Base-by-base conservation (phyloP, 257 asterid species). In the Lavandula angustifolia region DNA sequence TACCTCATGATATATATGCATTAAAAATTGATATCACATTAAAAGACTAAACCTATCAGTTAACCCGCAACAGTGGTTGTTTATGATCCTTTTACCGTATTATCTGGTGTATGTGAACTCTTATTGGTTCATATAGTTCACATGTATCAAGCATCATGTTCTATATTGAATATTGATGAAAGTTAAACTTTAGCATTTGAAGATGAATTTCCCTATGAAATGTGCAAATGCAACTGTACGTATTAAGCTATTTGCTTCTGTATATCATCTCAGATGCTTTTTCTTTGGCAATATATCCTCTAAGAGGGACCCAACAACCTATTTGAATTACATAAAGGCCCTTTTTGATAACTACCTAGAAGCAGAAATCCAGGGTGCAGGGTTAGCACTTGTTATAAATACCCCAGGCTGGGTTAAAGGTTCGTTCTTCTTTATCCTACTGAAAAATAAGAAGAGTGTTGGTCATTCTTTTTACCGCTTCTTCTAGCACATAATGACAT, bases 401-500 rank as follows among this genome's bases (percentile, higher is more conserved):
- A 89, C 99, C 63, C 85, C 94, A 3, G 99, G 96, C 62, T 92
- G 99, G 99, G 97, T 92, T 41, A 92, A 92, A 88, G 99, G 97
- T 84, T 72, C 56, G 70, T 41, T 51, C 55, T 60, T 60, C 27
- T 32, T 35, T 43, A 48, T 31, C 49, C 54, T 52, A 22, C 48
- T 7, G 11, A 74, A 46, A 60, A 62, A 57, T 60, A 47, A 16
- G 43, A 47, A 9, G 27, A 22, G 27, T 22, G 27, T 2, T 29
- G 12, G 31, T n/a, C 53, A 22, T n/a, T 32, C 22, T 50, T n/a
- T 9, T 57, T 14, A 12, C 42, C 13, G 7, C 55, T 58, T 37
- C 42, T 56, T 50, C 66, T 33, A 34, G 10, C 22, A 9, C 69
- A 34, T 16, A 62, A 34, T 56, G 38, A 17, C 69, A 54, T 55